Conservation (phyloP, 805 yeast species). For the Blastobotrys parvus region DNA sequence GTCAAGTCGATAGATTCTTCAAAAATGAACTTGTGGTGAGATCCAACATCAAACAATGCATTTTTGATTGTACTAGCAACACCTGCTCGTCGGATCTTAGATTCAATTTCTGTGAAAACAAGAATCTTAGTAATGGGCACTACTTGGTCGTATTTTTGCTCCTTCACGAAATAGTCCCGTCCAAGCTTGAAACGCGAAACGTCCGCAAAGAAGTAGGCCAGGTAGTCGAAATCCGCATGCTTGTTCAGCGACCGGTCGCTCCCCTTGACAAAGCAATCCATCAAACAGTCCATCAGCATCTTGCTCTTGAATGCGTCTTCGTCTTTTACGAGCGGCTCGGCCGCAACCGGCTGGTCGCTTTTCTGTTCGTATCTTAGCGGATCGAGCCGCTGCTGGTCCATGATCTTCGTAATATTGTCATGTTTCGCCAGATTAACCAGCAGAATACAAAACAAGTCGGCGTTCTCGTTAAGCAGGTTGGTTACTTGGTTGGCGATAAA, state of each 20-base stretch:
- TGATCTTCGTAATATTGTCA: constrained; percentile 48
- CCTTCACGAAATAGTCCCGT: constrained; percentile 64
- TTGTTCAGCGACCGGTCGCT: constrained; percentile 61
- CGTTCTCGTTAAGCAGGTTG: constrained; percentile 51
- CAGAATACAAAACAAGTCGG: constrained; percentile 77
- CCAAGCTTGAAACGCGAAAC: constrained; percentile 55
- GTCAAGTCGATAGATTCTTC: constrained; percentile 63
- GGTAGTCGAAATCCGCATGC: constrained; percentile 69
- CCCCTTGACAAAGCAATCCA: constrained; percentile 88
- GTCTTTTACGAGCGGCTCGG: neutral
- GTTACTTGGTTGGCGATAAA: constrained; percentile 26
- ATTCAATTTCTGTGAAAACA: constrained; percentile 73
- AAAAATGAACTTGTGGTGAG: constrained; percentile 51
- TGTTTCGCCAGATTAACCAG: constrained; percentile 80
- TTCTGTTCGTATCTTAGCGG: constrained; percentile 23
- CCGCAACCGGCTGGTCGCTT: constrained; percentile 24
- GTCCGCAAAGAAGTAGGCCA: constrained; percentile 85
- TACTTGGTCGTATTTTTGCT: constrained; percentile 64
- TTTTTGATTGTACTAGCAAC: constrained; percentile 90
- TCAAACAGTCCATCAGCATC: constrained; percentile 61
- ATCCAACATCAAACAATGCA: constrained; percentile 68
- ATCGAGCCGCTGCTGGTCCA: constrained; percentile 29
- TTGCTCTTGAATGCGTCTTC: constrained; percentile 40
- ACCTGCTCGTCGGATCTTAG: constrained; percentile 79
- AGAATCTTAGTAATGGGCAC: constrained; percentile 75